Evolutionary conservation across 2,329 filamentous ascomycete species (phyloP), one percentile per base, ranked within the genome.

Genomic region (Neoscytalidium dimidiatum): DNA sequence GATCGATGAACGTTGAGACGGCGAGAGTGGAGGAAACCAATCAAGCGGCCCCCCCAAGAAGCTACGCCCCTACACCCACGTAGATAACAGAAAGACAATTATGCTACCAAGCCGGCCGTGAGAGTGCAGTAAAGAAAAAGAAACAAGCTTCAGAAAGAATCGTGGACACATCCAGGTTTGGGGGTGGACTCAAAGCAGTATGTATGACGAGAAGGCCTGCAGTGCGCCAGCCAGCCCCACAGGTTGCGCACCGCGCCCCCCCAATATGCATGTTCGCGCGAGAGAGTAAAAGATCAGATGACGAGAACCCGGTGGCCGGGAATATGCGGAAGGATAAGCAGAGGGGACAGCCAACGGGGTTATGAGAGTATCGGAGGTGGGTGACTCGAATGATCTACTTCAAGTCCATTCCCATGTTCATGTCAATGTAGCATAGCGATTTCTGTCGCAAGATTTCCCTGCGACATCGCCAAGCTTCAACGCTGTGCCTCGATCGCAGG

Each of bases 101-200:
- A 64, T 57, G 43, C 49, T 64, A 64, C 62, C 62, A 64, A 57
- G 62, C 62, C 62, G 62, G 62, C 62, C 62, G 62, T 64, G 51
- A 64, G 48, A 64, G 48, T 53, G 49, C 48, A 35, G 51, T 17
- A 48, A 48, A 28, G 31, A 64, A 46, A 64, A 26, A 44, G 14
- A 63, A 46, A 52, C 48, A 63, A 63, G 35, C 61, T 33, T n/a
- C 48, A 63, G 46, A 63, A 63, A 63, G 61, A 63, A 64, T 64
- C 62, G 62, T 64, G 62, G 62, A 64, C 62, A 64, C 62, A 64
- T 64, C 62, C 62, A 64, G 62, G 62, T 56, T 57, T 57, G 49
- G 62, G 49, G 61, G 48, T 33, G 48, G 49, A 64, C 51, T 48
- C 57, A 64, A 53, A 57, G 62, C 49, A 57, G 62, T 57, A 57